Evolutionary conservation across 73 alveolate species (phyloP).

Genomic region (Paramecium sexaurelia): DNA sequence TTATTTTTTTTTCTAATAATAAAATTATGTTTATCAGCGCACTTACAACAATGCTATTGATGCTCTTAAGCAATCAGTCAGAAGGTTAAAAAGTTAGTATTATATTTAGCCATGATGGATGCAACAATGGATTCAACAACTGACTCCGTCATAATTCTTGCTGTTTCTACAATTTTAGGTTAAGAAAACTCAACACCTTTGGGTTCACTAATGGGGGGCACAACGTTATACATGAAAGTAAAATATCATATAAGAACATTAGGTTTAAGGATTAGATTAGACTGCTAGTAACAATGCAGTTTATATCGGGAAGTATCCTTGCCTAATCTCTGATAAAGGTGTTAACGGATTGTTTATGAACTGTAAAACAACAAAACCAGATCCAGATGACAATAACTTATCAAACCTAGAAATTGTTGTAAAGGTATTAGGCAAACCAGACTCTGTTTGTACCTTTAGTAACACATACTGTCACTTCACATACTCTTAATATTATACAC

Average conservation of each 20-base stretch:
- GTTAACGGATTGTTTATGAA: conserved; percentile 58
- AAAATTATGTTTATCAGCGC: no score
- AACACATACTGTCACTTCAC: conserved; percentile 19
- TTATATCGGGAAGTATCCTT: conserved; percentile 60
- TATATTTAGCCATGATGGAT: conserved; percentile 1
- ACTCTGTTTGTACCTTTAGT: conserved; percentile 57
- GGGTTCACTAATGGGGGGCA: conserved; percentile 34
- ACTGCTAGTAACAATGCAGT: conserved; percentile 61
- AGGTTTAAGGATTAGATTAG: conserved; percentile 39
- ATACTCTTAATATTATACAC: conserved; percentile 35
- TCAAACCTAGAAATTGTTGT: background rate
- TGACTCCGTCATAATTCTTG: conserved; percentile 11
- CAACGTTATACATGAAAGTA: conserved; percentile 37
- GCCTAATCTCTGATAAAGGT: conserved; percentile 60
- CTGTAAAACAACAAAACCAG: conserved; percentile 55
- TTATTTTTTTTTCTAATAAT: no score
- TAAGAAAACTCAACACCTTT: background rate
- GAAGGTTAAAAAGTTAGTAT: no score
- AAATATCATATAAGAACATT: background rate
- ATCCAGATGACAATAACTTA: conserved; percentile 24
- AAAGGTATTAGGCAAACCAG: conserved; percentile 19
- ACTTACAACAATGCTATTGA: no score
- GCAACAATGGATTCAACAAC: conserved; percentile 5
- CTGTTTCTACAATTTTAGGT: conserved; percentile 23
- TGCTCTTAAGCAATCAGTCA: no score